Evolutionary conservation across 495 filamentous ascomycete species (phyloP).

Genomic region (Aspergillus heteromorphus): DNA sequence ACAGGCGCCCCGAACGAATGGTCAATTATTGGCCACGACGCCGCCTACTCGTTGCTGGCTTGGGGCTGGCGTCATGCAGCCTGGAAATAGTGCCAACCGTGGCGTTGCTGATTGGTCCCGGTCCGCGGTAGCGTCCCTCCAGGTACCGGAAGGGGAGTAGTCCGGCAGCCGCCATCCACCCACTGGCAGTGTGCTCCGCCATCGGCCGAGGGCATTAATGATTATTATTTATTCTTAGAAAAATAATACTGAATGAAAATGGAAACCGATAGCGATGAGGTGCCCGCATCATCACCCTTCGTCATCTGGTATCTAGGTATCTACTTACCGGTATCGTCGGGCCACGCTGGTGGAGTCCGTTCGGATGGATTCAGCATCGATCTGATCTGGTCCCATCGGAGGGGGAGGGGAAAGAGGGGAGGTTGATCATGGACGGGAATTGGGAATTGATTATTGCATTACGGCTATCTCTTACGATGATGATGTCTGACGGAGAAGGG

Average conservation of each 20-base stretch:
- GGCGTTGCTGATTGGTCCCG: constrained; percentile 22
- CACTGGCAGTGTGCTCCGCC: constrained; percentile 22
- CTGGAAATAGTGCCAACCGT: constrained; percentile 29
- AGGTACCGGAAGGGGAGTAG: constrained; percentile 26
- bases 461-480: neutral
- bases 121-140: constrained; percentile 25
- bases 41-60: constrained; percentile 17
- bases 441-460: too few species aligned
- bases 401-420: neutral
- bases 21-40: constrained; percentile 29
- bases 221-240: too few species aligned
- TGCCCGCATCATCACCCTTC: neutral
- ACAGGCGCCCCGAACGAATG: constrained; percentile 8
- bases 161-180: constrained; percentile 16
- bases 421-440: neutral
- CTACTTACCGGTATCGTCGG: too few species aligned
- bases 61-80: constrained; percentile 36
- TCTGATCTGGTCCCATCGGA: neutral
- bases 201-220: constrained; percentile 20
- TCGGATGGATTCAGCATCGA: neutral
- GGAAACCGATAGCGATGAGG: constrained; percentile 1
- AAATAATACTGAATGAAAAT: constrained; percentile 8
- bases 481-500: too few species aligned
- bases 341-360: constrained; percentile 1
- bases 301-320: neutral